Base-by-base conservation (phyloP, 306 rosid genomes). In the Pyrus pyrifolia region DNA sequence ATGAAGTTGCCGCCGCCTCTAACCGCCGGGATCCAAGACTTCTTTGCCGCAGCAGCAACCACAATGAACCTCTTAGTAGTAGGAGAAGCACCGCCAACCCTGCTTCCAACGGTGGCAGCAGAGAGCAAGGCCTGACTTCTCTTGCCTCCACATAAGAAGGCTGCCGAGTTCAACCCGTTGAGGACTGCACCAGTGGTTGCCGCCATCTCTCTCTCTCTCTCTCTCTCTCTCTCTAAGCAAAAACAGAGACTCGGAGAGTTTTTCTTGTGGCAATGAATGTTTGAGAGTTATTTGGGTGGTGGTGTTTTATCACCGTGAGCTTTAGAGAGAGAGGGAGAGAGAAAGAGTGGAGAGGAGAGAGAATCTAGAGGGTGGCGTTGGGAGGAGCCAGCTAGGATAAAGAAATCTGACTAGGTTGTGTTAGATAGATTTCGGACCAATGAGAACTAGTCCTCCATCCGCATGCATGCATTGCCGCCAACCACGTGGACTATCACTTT, bases 371-470 rank as follows among this genome's bases (percentile, higher is more conserved):
- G 58, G 67, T 63, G 62, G 78, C n/a, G 68, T 51, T 60, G 67
- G 79, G 91, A 72, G 84, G 84, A 80, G 86, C 87, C 93, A 88
- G 18, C 33, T 86, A 33, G 89, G 96, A 90, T 81, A 76, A 89
- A 87, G 95, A 89, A 84, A 95, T 95, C 97, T 83, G 78, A 65
- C 60, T 62, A 85, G 78, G 30, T 80, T 75, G 60, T 75, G 73
- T 64, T 85, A 91, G 98, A 95, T 95, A 92, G 97, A 95, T 89
- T 89, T 83, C 86, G 76, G 85, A 82, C 99, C 99, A 95, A 95
- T 95, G 68, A 71, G 87, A 81, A 83, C 68, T 72, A 42, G 78
- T 70, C 67, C 72, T 81, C 78, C 91, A 92, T 87, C 90, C 84
- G 72, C 86, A 77, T 77, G 82, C 78, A 63, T 69, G 11, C 22